These are phyloP conservation scores for Scytalidium sp. DNA, from an alignment of 2,329 filamentous ascomycete genomes.

Conservation along the genomic window DNA sequence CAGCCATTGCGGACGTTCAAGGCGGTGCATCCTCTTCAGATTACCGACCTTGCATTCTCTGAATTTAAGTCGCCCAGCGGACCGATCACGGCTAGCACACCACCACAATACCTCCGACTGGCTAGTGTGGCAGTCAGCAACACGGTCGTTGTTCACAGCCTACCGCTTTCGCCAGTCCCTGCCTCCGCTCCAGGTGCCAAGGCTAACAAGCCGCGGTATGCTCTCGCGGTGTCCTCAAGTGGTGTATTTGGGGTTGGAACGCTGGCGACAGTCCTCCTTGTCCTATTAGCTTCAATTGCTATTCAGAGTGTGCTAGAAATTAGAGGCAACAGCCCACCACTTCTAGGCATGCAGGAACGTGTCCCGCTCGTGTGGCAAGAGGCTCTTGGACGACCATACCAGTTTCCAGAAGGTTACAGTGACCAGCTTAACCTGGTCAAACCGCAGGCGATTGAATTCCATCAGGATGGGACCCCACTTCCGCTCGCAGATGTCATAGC, in stretches of 20 bases:
- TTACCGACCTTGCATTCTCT: constrained; percentile 59
- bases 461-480: background rate
- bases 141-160: constrained; percentile 30
- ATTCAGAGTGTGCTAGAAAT: constrained; percentile 28
- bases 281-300: constrained; percentile 20
- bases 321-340: constrained; percentile 17
- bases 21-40: constrained; percentile 53
- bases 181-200: constrained; percentile 23
- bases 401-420: constrained; percentile 7
- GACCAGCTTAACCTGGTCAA: background rate
- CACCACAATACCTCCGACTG: constrained; percentile 26
- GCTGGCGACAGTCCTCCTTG: constrained; percentile 16
- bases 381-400: constrained; percentile 21
- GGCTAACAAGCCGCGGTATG: constrained; percentile 26
- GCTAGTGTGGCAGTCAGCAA: constrained; percentile 30
- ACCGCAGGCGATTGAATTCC: background rate
- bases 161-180: constrained; percentile 29
- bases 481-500: background rate
- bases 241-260: constrained; percentile 18
- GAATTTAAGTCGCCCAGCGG: constrained; percentile 27
- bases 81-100: constrained; percentile 23
- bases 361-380: constrained; percentile 23
- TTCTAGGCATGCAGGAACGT: constrained; percentile 19
- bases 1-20: constrained; percentile 51
- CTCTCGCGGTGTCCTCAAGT: constrained; percentile 24